Evolutionary conservation across 1,284 basidiomycete species (phyloP), one percentile per base, ranked within the genome.

Genomic region (Naganishia cerealis): DNA sequence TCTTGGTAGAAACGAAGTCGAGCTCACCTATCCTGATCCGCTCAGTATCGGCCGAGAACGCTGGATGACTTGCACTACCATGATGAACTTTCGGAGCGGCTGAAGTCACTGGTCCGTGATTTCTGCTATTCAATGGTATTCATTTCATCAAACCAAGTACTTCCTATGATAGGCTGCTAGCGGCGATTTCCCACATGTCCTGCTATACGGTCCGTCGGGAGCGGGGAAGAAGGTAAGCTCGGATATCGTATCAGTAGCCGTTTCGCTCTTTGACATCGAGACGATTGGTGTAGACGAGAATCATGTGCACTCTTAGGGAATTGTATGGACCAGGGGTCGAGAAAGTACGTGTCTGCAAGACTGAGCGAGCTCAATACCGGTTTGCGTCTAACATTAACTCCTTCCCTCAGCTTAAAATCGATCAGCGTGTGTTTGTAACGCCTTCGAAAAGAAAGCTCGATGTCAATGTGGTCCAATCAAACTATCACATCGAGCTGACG

Each of bases 401-500:
- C 68, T 16, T 18, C 10, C 61, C 2, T 3, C 76, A 97, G 94
- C 85, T 99, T 67, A 95, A 97, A 84, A 97, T 99, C 69, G 95
- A 99, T 80, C 96, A 99, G 84, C 85, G 95, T 67, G 88, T 97
- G 1, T 99, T 99, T 79, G 81, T 97, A 50, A 94, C 94, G 0
- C 95, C 96, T 0, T 94, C 92, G 12, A 92, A 90, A 77, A 87
- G 94, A 69, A 98, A 97, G 80, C 85, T 99, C 39, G 95, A 99
- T 78, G 89, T 99, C 75, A 98, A 98, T 78, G 85, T 99, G 69
- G 95, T 99, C 9, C 91, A 97, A 82, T 92, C 91, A 80, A 97
- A 96, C 80, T 99, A 90, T 78, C 95, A 99, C 81, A 90, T 99
- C 58, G 95, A 99, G 81, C 88, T 99, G 68, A 99, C 96, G 0